Conservation (phyloP, 73 alveolate species). For the Paramecium sonneborni region DNA sequence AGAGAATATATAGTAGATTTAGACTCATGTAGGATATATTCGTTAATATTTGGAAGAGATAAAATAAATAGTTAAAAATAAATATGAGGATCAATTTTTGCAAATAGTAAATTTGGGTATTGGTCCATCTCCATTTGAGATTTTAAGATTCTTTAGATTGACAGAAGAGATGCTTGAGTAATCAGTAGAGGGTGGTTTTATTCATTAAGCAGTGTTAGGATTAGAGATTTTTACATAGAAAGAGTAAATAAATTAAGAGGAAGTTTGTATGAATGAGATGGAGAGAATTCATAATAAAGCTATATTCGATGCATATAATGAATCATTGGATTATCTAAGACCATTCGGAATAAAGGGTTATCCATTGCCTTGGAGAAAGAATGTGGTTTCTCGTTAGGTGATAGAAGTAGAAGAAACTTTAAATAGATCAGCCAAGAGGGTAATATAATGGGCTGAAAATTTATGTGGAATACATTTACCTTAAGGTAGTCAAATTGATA, state of each 20-base stretch:
- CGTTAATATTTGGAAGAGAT: not conserved
- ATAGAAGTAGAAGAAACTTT: not conserved
- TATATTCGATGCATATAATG: conserved; percentile 82
- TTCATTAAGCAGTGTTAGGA: conserved; percentile 46
- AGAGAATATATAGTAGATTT: not conserved
- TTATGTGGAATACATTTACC: conserved; percentile 42
- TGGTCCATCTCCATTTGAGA: conserved; percentile 62
- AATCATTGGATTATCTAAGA: conserved; percentile 80
- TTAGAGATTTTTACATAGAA: not conserved
- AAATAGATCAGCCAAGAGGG: conserved; percentile 37
- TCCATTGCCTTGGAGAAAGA: conserved; percentile 83
- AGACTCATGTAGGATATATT: not conserved
- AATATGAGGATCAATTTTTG: not conserved
- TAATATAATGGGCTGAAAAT: conserved; percentile 40
- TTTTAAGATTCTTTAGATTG: conserved; percentile 45
- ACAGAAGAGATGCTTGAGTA: conserved; percentile 59
- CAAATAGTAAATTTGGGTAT: conserved; percentile 8
- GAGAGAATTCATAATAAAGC: conserved; percentile 50
- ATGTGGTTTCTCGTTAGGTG: conserved; percentile 2
- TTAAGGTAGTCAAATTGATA: not conserved
- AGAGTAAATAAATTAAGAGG: not conserved
- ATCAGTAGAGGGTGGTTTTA: conserved; percentile 40
- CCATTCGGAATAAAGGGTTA: conserved; percentile 86
- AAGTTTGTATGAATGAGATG: conserved; percentile 6
- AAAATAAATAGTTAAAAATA: not conserved